Base-by-base conservation (phyloP, 139 green algal genomes). In the Chlamydomonas schloesseri region DNA sequence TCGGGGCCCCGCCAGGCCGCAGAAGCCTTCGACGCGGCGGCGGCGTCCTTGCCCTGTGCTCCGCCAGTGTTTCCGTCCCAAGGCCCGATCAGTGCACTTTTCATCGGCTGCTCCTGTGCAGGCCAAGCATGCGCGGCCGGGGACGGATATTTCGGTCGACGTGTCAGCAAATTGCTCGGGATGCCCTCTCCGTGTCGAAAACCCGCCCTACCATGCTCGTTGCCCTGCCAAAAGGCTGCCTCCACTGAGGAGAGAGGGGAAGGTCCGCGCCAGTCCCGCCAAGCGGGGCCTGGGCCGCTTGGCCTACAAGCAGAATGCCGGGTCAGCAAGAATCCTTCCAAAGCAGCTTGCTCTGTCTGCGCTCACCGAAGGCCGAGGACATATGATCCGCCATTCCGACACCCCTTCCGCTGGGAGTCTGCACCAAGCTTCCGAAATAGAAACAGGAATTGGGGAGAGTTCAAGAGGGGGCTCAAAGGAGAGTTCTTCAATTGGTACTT, bases 91-190 rank as follows among this genome's bases (percentile, higher is more conserved):
- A 85, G 46, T 50, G 79, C 79, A 37, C 79, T 85, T 55, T 85
- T 85, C 79, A 85, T 85, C n/a, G 79, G 67, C 47, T 76, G 79
- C 26, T 85, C 79, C 79, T 85, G 79, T 69, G 42, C 26, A 53
- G 65, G 3, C 18, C 9, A n/a, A 67, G 15, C 73, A 80, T 47
- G 20, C 34, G 26, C 46, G 73, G n/a, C 47, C 29, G 13, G 65
- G 65, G 24, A 20, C n/a, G n/a, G n/a, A n/a, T n/a, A n/a, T n/a
- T n/a, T n/a, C n/a, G n/a, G n/a, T n/a, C 14, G 37, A 13, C 65
- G 73, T 33, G 24, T 29, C 17, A 55, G 73, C 47, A 28, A 67
- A n/a, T 29, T 42, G 24, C 28, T 9, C 50, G 34, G 42, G 23
- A 8, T 46, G 21, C 46, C 71, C 3, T 47, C 36, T n/a, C 13